Conservation (phyloP, 805 yeast genomes). For the Pichia pseudocactophila region DNA sequence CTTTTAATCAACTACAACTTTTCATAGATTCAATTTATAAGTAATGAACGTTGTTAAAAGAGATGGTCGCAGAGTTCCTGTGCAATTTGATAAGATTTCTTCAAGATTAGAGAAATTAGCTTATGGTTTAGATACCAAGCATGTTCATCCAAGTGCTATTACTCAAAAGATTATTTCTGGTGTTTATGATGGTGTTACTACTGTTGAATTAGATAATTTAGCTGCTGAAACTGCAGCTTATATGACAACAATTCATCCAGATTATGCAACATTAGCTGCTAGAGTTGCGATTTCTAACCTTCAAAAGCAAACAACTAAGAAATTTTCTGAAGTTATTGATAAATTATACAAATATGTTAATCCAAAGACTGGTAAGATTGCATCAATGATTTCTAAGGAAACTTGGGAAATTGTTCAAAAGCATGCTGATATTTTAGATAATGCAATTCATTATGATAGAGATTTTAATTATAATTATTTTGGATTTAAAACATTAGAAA, state of each 20-base stretch:
- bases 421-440: constrained; percentile 58
- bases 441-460: constrained; percentile 66
- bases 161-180: constrained; percentile 95
- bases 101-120: constrained; percentile 90
- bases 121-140: constrained; percentile 84
- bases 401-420: constrained; percentile 54
- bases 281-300: constrained; percentile 90
- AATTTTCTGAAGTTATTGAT: constrained; percentile 67
- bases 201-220: constrained; percentile 71
- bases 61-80: constrained; percentile 93
- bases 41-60: constrained; percentile 78
- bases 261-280: constrained; percentile 90
- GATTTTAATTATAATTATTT: constrained; percentile 51
- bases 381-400: constrained; percentile 64
- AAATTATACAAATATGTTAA: constrained; percentile 71
- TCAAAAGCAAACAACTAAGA: constrained; percentile 89
- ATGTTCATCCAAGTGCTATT: constrained; percentile 91
- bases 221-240: constrained; percentile 96
- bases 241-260: constrained; percentile 98
- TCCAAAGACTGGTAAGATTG: constrained; percentile 62
- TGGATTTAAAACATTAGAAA: constrained; percentile 53
- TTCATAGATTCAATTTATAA: constrained; percentile 4
- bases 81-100: constrained; percentile 92
- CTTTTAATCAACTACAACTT: neutral
- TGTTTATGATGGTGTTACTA: constrained; percentile 94